Percentiles rank a stretch among this genome's conserved stretches.
phyloP scores from a whole-genome alignment of 371 early-diverging fungal species.

The Mortierella sp. region DNA sequence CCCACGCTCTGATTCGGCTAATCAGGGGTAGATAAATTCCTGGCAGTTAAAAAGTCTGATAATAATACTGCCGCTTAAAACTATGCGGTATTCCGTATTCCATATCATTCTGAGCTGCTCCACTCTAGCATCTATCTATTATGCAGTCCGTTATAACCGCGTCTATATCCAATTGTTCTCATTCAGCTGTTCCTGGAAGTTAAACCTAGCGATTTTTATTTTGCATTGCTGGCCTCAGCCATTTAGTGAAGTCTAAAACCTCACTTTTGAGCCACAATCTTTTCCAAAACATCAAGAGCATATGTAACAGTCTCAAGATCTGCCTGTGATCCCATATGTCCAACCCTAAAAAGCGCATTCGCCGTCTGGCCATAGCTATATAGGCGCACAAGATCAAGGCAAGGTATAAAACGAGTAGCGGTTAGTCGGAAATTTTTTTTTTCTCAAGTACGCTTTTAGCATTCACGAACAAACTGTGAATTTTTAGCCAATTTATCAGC shows the following conservation, averaged over 20 bases:
- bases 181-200: background rate
- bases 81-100: background rate
- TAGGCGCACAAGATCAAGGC: background rate
- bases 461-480: too few species aligned
- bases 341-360: constrained; percentile 47
- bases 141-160: background rate
- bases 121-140: background rate
- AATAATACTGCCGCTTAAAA: background rate
- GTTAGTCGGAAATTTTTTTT: background rate
- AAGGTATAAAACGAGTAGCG: too few species aligned
- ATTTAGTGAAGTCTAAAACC: background rate
- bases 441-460: background rate
- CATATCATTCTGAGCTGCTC: background rate
- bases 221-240: background rate
- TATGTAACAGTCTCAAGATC: constrained; percentile 28
- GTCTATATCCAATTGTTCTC: background rate
- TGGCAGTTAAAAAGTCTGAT: too few species aligned
- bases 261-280: constrained; percentile 13
- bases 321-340: constrained; percentile 54
- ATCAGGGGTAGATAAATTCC: too few species aligned
- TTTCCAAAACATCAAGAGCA: constrained; percentile 44
- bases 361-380: constrained; percentile 45
- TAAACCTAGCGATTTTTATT: background rate
- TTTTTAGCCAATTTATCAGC: background rate
- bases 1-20: too few species aligned